These are phyloP conservation scores for Anacardium occidentale DNA, from an alignment of 345 rosid genomes.

Conservation along the genomic window DNA sequence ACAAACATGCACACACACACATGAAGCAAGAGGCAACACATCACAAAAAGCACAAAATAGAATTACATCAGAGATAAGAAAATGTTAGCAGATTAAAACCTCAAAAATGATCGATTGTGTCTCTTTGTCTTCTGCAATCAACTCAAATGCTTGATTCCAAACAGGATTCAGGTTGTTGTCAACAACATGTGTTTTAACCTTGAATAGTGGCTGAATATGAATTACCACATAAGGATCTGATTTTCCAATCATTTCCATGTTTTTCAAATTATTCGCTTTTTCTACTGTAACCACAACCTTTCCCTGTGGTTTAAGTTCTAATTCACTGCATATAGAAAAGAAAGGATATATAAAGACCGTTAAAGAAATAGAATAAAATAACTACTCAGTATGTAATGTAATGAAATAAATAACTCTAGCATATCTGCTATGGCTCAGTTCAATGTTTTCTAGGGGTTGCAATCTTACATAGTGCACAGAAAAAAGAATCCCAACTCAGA, in stretches of 20 bases:
- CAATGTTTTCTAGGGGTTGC: not conserved
- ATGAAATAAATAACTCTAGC: no score
- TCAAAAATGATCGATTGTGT: constrained; percentile 77
- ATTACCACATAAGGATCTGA: constrained; percentile 92
- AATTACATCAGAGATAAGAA: not conserved
- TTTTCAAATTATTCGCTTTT: constrained; percentile 87
- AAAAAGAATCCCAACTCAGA: not conserved
- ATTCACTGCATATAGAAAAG: constrained; percentile 56
- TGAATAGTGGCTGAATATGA: constrained; percentile 73
- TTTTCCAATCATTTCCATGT: constrained; percentile 97
- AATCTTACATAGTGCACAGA: not conserved
- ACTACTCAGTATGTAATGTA: not conserved
- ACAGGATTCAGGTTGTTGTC: constrained; percentile 95
- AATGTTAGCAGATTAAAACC: constrained; percentile 39
- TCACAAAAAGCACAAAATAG: not conserved
- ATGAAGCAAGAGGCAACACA: not conserved
- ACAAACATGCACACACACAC: not conserved
- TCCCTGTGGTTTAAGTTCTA: constrained; percentile 98
- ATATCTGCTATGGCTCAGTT: not conserved
- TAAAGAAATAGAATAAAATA: not conserved
- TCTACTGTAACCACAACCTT: constrained; percentile 61
- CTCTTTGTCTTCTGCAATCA: constrained; percentile 98
- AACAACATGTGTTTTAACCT: constrained; percentile 74
- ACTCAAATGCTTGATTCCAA: constrained; percentile 80
- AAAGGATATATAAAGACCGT: not conserved